Evolutionary conservation across 176 grass and related monocot species (phyloP).

Genomic region (Tuctoria greenei): DNA sequence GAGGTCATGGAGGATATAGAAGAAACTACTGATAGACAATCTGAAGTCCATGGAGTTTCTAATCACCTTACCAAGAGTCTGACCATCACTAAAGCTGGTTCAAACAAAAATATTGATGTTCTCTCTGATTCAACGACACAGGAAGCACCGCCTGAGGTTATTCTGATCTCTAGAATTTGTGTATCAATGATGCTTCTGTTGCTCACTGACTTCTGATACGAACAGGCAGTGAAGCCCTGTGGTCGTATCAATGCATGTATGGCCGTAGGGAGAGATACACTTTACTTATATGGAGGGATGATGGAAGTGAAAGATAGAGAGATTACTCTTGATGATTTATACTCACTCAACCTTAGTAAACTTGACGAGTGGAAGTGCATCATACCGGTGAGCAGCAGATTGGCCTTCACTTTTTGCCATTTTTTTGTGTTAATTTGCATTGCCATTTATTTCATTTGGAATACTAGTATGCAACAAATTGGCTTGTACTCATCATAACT

Average conservation of each 20-base stretch:
- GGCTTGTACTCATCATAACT: background rate
- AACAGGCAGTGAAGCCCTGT: conserved; percentile 74
- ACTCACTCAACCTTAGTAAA: conserved; percentile 95
- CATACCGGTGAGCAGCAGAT: conserved; percentile 60
- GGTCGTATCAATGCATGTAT: conserved; percentile 96
- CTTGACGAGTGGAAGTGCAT: conserved; percentile 99
- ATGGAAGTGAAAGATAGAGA: conserved; percentile 98
- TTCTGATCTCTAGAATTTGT: conserved; percentile 29
- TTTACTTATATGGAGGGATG: conserved; percentile 96
- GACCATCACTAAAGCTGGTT: conserved; percentile 48
- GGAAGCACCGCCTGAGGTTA: conserved; percentile 61
- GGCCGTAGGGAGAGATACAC: conserved; percentile 76
- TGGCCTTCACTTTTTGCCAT: background rate
- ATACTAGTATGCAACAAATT: background rate
- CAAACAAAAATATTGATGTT: conserved; percentile 52
- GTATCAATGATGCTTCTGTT: conserved; percentile 23
- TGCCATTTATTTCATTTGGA: conserved; percentile 14
- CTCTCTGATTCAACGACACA: conserved; percentile 49
- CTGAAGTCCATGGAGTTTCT: conserved; percentile 66
- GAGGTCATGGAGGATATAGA: conserved; percentile 60
- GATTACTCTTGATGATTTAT: conserved; percentile 96
- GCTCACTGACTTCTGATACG: conserved; percentile 20
- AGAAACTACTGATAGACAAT: conserved; percentile 42
- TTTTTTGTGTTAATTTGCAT: background rate
- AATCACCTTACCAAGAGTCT: conserved; percentile 74